phyloP scores from a whole-genome alignment of 768 basidiomycete genomes.

The Rhizopogon vesiculosus region DNA sequence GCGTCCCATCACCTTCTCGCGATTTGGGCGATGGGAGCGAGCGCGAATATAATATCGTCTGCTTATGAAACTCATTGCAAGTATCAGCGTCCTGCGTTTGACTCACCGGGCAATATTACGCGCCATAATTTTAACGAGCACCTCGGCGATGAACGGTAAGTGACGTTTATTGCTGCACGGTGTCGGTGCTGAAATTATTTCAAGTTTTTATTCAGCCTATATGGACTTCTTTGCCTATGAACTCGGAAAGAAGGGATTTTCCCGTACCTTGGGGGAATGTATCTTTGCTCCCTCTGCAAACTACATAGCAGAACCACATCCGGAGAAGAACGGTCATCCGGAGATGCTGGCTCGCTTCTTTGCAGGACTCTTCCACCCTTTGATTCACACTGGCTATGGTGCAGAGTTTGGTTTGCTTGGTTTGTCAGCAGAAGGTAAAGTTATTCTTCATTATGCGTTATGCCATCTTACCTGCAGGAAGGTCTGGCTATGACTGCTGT shows the following conservation, averaged over 20 bases:
- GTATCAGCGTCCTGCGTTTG: slow-evolving; percentile 32
- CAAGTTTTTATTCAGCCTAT: slow-evolving; percentile 58
- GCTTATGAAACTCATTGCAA: slow-evolving; percentile 29
- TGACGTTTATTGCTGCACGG: neutral
- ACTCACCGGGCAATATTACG: slow-evolving; percentile 43
- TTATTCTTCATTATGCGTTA: slow-evolving; percentile 30
- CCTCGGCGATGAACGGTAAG: slow-evolving; percentile 53
- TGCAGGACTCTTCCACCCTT: slow-evolving; percentile 54
- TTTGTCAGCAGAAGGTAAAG: slow-evolving; percentile 55
- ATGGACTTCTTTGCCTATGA: slow-evolving; percentile 47
- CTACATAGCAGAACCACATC: slow-evolving; percentile 9
- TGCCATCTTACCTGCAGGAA: slow-evolving; percentile 24
- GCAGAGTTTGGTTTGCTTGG: slow-evolving; percentile 59
- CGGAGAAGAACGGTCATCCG: slow-evolving; percentile 38
- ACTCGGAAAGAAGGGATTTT: slow-evolving; percentile 37
- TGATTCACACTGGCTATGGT: slow-evolving; percentile 63
- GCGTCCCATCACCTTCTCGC: slow-evolving; percentile 12
- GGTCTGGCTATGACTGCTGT: slow-evolving; percentile 53
- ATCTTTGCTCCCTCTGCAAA: slow-evolving; percentile 51
- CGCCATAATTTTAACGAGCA: slow-evolving; percentile 47
- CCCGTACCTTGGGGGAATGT: slow-evolving; percentile 46
- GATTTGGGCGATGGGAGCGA: slow-evolving; percentile 15
- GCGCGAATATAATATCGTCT: slow-evolving; percentile 28
- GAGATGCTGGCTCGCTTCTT: slow-evolving; percentile 56
- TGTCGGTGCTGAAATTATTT: neutral